phyloP scores from a whole-genome alignment of 2,329 filamentous ascomycete genomes.

The Cladosporium sp. region DNA sequence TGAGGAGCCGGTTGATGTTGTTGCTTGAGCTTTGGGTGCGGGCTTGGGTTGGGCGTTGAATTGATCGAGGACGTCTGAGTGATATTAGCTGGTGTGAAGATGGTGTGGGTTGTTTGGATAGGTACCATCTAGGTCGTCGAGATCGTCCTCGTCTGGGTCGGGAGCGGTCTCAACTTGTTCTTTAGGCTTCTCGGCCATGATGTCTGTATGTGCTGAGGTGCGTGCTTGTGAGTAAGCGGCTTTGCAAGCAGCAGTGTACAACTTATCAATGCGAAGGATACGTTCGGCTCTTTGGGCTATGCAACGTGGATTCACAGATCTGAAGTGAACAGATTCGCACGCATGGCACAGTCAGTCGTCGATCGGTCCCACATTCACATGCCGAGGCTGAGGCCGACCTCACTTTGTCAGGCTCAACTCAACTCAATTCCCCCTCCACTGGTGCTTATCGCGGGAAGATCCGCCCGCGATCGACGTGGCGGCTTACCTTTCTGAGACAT shows the following conservation, averaged over 20 bases:
- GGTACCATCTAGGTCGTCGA: conserved; percentile 85
- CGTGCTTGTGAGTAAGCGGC: too few species aligned
- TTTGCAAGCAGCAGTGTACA: background rate
- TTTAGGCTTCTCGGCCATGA: conserved; percentile 20
- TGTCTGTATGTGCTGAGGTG: background rate
- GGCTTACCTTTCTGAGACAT: background rate
- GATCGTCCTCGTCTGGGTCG: conserved; percentile 87
- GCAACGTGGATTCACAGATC: background rate
- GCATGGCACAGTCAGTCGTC: background rate
- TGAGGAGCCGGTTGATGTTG: conserved; percentile 18
- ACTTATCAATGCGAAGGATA: background rate
- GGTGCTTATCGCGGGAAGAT: conserved; percentile 2
- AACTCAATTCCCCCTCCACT: too few species aligned
- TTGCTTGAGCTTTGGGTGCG: conserved; percentile 18
- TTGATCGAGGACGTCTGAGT: conserved; percentile 81
- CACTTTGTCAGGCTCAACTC: background rate
- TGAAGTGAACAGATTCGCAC: background rate
- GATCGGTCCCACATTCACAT: conserved; percentile 11
- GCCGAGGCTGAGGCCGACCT: conserved; percentile 4
- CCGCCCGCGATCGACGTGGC: background rate
- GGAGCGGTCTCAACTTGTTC: conserved; percentile 43
- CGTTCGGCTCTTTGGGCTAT: background rate
- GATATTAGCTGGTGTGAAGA: conserved; percentile 3
- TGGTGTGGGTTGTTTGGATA: background rate
- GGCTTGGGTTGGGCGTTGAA: conserved; percentile 51